These are phyloP conservation scores for Gracilaria caudata DNA, from an alignment of 23 red algal species.

Conservation along the genomic window DNA sequence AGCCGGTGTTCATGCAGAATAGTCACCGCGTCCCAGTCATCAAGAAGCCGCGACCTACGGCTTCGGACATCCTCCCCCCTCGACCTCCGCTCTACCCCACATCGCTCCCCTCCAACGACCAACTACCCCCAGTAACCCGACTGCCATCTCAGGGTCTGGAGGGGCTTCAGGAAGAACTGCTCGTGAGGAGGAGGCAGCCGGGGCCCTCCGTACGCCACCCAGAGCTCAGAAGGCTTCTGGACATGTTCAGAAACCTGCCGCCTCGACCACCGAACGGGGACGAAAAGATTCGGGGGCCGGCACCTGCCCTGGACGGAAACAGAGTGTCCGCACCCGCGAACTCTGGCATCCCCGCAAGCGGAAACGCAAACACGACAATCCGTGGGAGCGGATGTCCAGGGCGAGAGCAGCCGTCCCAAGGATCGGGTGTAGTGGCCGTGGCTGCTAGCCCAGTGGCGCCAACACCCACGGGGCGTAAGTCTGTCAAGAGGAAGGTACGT, in stretches of 20 bases:
- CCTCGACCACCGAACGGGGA: background rate
- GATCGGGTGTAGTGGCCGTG: background rate
- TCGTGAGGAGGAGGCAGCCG: background rate
- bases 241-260: background rate
- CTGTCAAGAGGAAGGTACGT: conserved; percentile 18
- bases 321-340: background rate
- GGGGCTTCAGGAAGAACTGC: background rate
- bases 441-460: background rate
- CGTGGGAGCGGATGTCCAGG: background rate
- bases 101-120: background rate
- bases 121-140: background rate
- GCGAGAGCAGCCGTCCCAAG: background rate
- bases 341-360: background rate
- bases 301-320: background rate
- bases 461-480: background rate
- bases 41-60: background rate
- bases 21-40: background rate
- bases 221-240: background rate
- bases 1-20: conserved; percentile 19
- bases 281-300: background rate
- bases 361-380: background rate
- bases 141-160: background rate
- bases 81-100: background rate
- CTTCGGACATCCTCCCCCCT: too few species aligned
- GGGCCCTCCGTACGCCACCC: background rate